phyloP scores from a whole-genome alignment of 2,329 filamentous ascomycete species.

The Calonectria henricotiae region DNA sequence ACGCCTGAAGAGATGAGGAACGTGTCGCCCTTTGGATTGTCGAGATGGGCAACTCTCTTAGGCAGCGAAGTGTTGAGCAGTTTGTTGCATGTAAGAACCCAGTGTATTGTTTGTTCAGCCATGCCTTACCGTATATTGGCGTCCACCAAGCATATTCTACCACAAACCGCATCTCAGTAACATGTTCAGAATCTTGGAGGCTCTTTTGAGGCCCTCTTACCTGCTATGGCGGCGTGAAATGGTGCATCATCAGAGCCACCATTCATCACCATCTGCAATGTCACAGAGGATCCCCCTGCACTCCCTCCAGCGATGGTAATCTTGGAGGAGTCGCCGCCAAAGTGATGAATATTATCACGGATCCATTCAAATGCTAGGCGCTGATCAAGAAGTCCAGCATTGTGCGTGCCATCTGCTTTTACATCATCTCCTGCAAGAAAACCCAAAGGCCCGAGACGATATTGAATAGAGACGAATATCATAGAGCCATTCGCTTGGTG shows the following conservation, averaged over 20 bases:
- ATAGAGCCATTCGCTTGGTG: conserved; percentile 9
- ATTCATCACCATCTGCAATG: neutral
- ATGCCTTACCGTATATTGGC: neutral
- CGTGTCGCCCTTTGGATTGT: neutral
- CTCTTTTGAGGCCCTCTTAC: neutral
- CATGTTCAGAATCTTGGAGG: too few species aligned
- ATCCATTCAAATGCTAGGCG: conserved; percentile 4
- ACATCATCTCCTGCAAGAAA: conserved; percentile 11
- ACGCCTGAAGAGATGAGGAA: neutral
- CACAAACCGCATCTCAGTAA: neutral
- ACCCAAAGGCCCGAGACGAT: neutral
- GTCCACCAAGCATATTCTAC: conserved; percentile 15
- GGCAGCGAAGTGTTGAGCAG: neutral
- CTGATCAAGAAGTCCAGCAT: conserved; percentile 4
- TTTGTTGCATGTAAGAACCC: neutral
- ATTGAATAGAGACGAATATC: conserved; percentile 7
- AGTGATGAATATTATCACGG: neutral
- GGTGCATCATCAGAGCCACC: neutral
- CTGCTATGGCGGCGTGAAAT: conserved; percentile 1
- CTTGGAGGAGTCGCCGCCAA: neutral
- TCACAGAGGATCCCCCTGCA: neutral
- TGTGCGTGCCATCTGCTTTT: neutral
- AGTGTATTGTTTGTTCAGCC: neutral
- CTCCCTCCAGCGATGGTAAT: conserved; percentile 3
- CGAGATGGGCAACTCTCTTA: neutral